Evolutionary conservation across 2,329 filamentous ascomycete genomes (phyloP).

Genomic region (Neonectria faginata): DNA sequence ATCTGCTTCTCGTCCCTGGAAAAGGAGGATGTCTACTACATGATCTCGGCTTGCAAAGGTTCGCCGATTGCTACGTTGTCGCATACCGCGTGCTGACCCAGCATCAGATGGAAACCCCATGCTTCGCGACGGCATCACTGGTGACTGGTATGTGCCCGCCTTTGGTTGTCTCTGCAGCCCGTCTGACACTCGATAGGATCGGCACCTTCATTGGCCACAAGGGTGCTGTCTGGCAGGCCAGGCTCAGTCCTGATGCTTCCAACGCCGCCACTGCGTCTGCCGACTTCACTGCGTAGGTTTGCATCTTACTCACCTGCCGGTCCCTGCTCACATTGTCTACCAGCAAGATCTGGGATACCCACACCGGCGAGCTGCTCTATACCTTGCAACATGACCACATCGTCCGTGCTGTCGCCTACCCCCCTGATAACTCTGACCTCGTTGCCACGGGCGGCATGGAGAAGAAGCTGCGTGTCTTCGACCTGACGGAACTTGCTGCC

Average conservation of each 20-base stretch:
- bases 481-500: conserved; percentile 73
- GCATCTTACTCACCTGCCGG: background rate
- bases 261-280: conserved; percentile 94
- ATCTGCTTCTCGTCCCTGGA: conserved; percentile 88
- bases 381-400: conserved; percentile 95
- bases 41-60: conserved; percentile 95
- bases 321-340: conserved; percentile 46
- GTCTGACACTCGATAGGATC: conserved; percentile 73
- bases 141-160: conserved; percentile 77
- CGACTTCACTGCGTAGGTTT: conserved; percentile 88
- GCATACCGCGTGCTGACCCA: conserved; percentile 39
- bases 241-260: conserved; percentile 87
- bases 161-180: conserved; percentile 6
- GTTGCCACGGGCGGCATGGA: conserved; percentile 95
- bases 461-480: conserved; percentile 95
- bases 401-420: conserved; percentile 92
- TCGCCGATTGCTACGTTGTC: conserved; percentile 36
- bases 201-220: conserved; percentile 99
- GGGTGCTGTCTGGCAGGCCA: conserved; percentile 96
- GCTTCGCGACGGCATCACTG: conserved; percentile 95
- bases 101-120: conserved; percentile 92
- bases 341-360: conserved; percentile 97
- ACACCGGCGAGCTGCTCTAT: conserved; percentile 88
- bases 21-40: conserved; percentile 86
- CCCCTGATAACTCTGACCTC: conserved; percentile 82